Conservation (phyloP, 345 rosid genomes). For the Mercurialis annua region DNA sequence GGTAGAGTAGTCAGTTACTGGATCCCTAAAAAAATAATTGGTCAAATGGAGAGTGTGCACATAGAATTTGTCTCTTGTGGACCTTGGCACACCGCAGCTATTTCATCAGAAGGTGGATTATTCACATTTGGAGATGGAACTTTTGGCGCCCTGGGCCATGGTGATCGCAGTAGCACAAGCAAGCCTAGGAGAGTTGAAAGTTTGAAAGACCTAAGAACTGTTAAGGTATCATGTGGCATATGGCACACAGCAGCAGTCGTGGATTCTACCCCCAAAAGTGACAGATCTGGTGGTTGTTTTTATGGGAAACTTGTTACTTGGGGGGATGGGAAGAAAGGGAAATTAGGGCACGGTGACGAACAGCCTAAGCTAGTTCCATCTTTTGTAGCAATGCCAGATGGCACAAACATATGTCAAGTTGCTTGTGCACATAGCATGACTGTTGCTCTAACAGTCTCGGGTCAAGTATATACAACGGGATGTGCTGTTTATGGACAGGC, state of each 20-base stretch:
- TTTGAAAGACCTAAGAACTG: constrained; percentile 48
- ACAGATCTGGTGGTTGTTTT: constrained; percentile 24
- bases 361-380: constrained; percentile 56
- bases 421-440: constrained; percentile 72
- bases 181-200: constrained; percentile 76
- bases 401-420: constrained; percentile 49
- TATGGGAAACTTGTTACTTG: constrained; percentile 67
- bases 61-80: constrained; percentile 67
- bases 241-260: constrained; percentile 92
- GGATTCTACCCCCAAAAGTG: constrained; percentile 17
- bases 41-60: constrained; percentile 49
- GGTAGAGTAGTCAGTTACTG: constrained; percentile 70
- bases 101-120: constrained; percentile 63
- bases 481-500: constrained; percentile 65
- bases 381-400: constrained; percentile 41
- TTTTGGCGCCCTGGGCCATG: constrained; percentile 87
- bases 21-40: constrained; percentile 67
- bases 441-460: constrained; percentile 58
- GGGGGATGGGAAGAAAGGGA: constrained; percentile 78
- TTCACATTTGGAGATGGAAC: constrained; percentile 96
- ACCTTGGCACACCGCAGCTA: constrained; percentile 81
- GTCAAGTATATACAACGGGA: constrained; percentile 81
- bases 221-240: constrained; percentile 75
- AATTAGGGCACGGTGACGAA: constrained; percentile 73
- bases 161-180: constrained; percentile 52